Evolutionary conservation across 2,329 filamentous ascomycete species (phyloP).

Genomic region (Lasiodiplodia sp.): DNA sequence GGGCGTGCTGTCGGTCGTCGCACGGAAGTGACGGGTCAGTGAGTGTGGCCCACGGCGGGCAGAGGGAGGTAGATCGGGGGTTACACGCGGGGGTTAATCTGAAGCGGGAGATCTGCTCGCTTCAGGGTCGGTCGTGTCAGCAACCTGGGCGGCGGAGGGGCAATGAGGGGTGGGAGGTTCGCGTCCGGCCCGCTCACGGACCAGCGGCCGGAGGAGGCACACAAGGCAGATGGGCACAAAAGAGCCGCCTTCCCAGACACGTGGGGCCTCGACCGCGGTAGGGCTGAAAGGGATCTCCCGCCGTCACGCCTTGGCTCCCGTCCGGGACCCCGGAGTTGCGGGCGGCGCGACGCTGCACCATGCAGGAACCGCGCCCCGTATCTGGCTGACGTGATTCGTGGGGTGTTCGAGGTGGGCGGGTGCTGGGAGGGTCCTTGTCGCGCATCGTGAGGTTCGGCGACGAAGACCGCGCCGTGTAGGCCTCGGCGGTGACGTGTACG

Average conservation of each 20-base stretch:
- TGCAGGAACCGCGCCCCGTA: slow-evolving; percentile 25
- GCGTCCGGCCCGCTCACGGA: slow-evolving; percentile 22
- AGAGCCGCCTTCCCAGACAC: slow-evolving; percentile 22
- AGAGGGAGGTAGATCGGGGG: slow-evolving; percentile 1
- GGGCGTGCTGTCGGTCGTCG: background rate
- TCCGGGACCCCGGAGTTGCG: slow-evolving; percentile 12
- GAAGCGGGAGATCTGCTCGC: slow-evolving; percentile 17
- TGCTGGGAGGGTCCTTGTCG: slow-evolving; percentile 3
- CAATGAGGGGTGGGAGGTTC: slow-evolving; percentile 8
- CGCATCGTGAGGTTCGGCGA: background rate
- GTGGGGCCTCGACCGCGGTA: slow-evolving; percentile 26
- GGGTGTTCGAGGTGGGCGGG: background rate
- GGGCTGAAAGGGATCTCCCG: slow-evolving; percentile 27
- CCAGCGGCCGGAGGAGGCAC: slow-evolving; percentile 21
- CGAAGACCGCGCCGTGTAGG: background rate
- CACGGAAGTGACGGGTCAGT: background rate
- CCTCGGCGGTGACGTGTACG: background rate
- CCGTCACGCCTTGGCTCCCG: slow-evolving; percentile 16
- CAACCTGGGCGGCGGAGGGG: slow-evolving; percentile 12
- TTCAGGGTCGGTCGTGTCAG: slow-evolving; percentile 20
- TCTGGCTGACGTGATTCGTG: slow-evolving; percentile 28
- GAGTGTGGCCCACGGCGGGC: background rate
- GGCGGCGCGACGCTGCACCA: slow-evolving; percentile 19
- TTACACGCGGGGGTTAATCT: slow-evolving; percentile 14
- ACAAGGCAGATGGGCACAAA: slow-evolving; percentile 13